Base-by-base conservation (phyloP, 306 rosid species). In the Malus fusca region DNA sequence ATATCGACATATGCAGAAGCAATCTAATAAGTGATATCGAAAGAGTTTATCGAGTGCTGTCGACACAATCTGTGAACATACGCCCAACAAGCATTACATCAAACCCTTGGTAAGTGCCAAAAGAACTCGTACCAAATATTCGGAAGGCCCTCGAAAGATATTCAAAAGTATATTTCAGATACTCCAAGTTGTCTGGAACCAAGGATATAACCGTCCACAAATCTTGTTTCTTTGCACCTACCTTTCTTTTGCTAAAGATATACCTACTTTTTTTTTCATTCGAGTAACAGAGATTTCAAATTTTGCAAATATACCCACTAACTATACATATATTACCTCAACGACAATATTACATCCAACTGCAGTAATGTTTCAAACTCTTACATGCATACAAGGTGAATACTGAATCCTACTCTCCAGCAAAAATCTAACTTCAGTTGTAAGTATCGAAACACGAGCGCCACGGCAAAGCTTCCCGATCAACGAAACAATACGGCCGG, bases 261-360 rank as follows among this genome's bases (percentile, higher is more conserved):
- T 51, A 15, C 55, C 55, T 14, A 15, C 21, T 15, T 48, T 48
- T 48, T 15, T 48, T 48, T 48, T 15, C 21, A 48, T 14, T 46
- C 53, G 12, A 28, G 22, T 28, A 8, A 14, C 37, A 14, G 42
- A 63, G 8, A 30, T 63, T 28, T 63, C 42, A 28, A 19, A 28
- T 63, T n/a, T 7, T 40, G 58, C 51, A n/a, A 58, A 26, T 40
- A 25, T 26, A 44, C 23, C 51, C 53, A 33, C 59, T 17, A 66
- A 48, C 74, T 25, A 18, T 76, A 68, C 75, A 58, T 40, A 21
- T 37, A 37, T 26, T 73, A 18, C 11, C 66, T 60, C 66, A 22
- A 51, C 33, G 31, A 14, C 33, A 66, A 76, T 26, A 40, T 55
- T 43, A 48, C 68, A 26, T 69, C 30, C 46, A 75, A 43, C 71